Conservation (phyloP, 2,329 filamentous ascomycete species). For the Xylariaceae sp. region DNA sequence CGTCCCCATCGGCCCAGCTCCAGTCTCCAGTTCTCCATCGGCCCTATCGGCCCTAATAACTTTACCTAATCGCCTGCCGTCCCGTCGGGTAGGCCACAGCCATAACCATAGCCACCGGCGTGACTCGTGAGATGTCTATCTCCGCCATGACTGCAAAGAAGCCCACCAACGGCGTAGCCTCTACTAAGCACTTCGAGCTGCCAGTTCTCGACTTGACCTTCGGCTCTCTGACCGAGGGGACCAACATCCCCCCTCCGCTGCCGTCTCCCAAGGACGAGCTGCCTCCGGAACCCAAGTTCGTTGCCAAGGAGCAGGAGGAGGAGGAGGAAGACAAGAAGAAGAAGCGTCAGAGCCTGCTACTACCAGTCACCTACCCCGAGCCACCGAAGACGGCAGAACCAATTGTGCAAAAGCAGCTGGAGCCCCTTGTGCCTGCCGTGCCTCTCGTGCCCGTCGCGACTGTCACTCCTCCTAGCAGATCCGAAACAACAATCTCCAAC, state of each 20-base stretch:
- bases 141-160: constrained; percentile 24
- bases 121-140: constrained; percentile 5
- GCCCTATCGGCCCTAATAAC: background rate
- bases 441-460: constrained; percentile 21
- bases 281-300: constrained; percentile 22
- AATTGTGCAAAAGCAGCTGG: constrained; percentile 16
- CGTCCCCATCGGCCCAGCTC: background rate
- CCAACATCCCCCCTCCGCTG: constrained; percentile 53
- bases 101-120: background rate
- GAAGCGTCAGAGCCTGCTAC: too few relatives aligned
- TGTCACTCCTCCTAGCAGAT: constrained; percentile 32
- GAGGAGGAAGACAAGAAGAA: constrained; percentile 14
- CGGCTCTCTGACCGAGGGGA: constrained; percentile 55
- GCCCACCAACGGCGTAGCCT: constrained; percentile 21
- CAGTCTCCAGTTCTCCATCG: background rate
- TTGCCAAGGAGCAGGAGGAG: constrained; percentile 23
- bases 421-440: too few relatives aligned
- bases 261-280: constrained; percentile 49
- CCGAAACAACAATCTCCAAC: constrained; percentile 28
- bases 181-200: constrained; percentile 47
- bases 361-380: constrained; percentile 10
- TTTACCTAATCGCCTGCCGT: background rate
- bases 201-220: constrained; percentile 55
- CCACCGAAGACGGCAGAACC: constrained; percentile 24
- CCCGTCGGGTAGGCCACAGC: background rate